Evolutionary conservation across 2,329 filamentous ascomycete species (phyloP).

Genomic region (Fusarium buharicum): DNA sequence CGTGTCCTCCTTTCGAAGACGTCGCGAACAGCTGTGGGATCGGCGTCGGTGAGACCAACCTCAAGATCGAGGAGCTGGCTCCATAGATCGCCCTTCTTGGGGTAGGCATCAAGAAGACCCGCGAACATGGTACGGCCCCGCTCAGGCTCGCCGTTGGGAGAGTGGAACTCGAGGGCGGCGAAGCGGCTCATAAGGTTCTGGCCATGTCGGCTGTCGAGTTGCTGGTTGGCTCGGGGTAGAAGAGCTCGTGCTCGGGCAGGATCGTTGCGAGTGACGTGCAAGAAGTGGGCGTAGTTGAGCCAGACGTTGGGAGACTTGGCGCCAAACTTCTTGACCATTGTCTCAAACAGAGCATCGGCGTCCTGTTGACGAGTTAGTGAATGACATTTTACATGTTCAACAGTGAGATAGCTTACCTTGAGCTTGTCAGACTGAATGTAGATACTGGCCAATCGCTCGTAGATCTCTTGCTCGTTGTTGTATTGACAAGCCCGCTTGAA

Average conservation of each 20-base stretch:
- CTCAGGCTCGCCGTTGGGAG: constrained; percentile 83
- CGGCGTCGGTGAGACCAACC: constrained; percentile 68
- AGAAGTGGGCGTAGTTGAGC: constrained; percentile 94
- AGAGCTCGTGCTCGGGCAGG: constrained; percentile 81
- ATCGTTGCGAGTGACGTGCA: constrained; percentile 77
- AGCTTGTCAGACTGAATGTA: constrained; percentile 92
- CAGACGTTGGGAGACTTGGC: constrained; percentile 82
- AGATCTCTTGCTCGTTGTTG: constrained; percentile 90
- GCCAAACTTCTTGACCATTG: constrained; percentile 89
- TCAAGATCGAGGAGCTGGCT: constrained; percentile 92
- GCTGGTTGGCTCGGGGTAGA: constrained; percentile 84
- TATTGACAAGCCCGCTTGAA: constrained; percentile 95
- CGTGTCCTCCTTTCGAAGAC: constrained; percentile 84
- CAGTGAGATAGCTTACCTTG: constrained; percentile 67
- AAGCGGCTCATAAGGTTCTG: constrained; percentile 84
- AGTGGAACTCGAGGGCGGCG: constrained; percentile 90
- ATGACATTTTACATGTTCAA: neutral
- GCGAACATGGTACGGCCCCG: constrained; percentile 95
- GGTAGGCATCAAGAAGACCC: constrained; percentile 82
- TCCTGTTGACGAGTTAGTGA: constrained; percentile 66
- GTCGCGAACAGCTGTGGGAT: constrained; percentile 69
- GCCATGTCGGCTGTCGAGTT: constrained; percentile 74
- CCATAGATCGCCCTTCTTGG: constrained; percentile 93
- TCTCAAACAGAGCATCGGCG: constrained; percentile 88
- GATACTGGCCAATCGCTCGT: constrained; percentile 90